Conservation (phyloP, 73 alveolate species). For the Tetrahymena borealis region DNA sequence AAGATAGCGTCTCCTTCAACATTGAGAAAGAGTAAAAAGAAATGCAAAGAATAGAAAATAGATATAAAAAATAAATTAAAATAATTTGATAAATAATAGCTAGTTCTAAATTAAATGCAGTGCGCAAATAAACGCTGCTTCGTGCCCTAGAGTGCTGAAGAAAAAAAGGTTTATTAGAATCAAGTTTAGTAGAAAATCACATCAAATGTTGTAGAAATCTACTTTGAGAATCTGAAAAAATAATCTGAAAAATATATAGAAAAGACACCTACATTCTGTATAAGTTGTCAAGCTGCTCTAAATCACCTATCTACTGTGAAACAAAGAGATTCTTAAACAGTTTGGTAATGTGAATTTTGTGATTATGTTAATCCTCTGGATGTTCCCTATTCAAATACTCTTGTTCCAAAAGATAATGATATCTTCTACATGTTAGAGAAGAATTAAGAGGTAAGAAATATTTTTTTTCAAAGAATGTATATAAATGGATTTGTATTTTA, state of each 20-base stretch:
- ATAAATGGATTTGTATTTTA: neutral
- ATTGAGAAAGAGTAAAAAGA: too few species aligned
- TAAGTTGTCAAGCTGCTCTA: neutral
- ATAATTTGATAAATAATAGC: neutral
- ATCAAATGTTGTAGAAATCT: neutral
- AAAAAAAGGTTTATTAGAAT: neutral
- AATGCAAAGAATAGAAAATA: too few species aligned
- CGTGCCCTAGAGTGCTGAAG: neutral
- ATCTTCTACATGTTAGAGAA: neutral
- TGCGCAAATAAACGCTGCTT: neutral
- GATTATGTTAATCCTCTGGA: neutral
- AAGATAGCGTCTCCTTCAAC: neutral
- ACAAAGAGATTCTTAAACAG: neutral
- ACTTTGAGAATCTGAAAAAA: neutral
- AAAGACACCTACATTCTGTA: neutral
- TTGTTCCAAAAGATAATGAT: neutral
- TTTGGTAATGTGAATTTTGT: neutral
- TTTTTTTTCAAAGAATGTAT: neutral
- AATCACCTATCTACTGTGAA: neutral
- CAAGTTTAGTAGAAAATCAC: neutral
- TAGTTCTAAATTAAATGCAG: neutral
- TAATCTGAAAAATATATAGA: neutral
- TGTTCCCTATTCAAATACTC: neutral
- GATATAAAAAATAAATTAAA: neutral
- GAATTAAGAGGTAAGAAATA: neutral